Percentiles rank a stretch among this genome's conserved stretches.
Evolutionary conservation across 225 moss, liverwort and hornwort species (phyloP).

Genomic region (Physcomitrium patens): DNA sequence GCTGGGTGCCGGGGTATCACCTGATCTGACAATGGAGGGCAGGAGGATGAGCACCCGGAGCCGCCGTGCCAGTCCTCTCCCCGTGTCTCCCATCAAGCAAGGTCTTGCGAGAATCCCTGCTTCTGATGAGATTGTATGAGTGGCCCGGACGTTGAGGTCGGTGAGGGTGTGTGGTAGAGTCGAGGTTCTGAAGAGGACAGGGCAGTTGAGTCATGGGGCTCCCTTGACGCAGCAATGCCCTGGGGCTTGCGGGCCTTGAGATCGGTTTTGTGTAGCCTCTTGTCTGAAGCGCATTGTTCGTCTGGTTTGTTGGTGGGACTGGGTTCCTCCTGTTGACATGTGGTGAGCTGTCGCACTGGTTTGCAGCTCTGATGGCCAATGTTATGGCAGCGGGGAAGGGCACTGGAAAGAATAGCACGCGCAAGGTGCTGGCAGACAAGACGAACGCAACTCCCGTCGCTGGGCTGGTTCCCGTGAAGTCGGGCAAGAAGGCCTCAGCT

Average conservation of each 20-base stretch:
- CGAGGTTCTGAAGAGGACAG: too few relatives aligned
- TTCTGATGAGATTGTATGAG: not conserved
- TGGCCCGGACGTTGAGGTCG: not conserved
- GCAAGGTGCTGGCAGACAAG: slow-evolving; percentile 50
- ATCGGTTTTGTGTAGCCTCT: too few relatives aligned
- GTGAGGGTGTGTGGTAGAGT: not conserved
- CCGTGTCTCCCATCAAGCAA: not conserved
- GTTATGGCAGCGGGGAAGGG: slow-evolving; percentile 16
- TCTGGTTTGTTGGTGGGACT: too few relatives aligned
- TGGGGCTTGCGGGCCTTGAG: too few relatives aligned
- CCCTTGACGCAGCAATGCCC: too few relatives aligned
- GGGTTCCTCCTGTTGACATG: not conserved
- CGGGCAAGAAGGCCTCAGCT: not conserved
- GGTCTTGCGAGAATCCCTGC: not conserved
- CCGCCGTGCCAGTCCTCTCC: too few relatives aligned
- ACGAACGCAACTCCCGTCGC: slow-evolving; percentile 39
- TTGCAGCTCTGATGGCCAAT: slow-evolving; percentile 33
- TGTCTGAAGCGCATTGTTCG: too few relatives aligned
- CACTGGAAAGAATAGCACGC: slow-evolving; percentile 14
- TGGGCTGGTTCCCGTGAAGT: slow-evolving; percentile 13
- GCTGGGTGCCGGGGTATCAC: too few relatives aligned
- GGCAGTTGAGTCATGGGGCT: too few relatives aligned
- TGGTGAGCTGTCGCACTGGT: not conserved
- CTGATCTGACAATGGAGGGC: too few relatives aligned
- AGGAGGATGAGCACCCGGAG: too few relatives aligned